Base-by-base conservation (phyloP, 441 rosid species). In the Capsella rubella region DNA sequence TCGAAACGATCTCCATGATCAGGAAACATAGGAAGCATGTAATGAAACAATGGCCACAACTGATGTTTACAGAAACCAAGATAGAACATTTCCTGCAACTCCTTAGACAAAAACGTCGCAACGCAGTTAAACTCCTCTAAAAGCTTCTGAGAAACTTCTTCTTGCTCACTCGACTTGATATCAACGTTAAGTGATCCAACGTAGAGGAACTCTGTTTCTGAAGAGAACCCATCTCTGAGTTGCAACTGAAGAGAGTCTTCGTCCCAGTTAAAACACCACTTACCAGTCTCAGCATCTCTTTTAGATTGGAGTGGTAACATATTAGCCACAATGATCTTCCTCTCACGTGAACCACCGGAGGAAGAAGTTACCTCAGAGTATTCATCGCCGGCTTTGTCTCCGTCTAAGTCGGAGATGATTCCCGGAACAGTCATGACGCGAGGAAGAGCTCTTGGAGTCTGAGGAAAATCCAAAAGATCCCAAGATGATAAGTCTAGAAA, bases 21-120 rank as follows among this genome's bases (percentile, higher is more conserved):
- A 6, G 85, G 84, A 69, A 80, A 80, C 79, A 89, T 80, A 2
- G 97, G 97, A 13, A 91, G 81, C 97, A 91, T 91, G 72, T 89
- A 91, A 75, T 89, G 97, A 75, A 91, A 89, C 74, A 89, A 90
- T 3, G 92, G 97, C 94, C 97, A 91, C 14, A 91, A 50, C 37
- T 91, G 76, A 59, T 91, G 92, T 82, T 91, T 89, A 53, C 92
- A 89, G 69, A 91, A 91, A 69, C 94, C 91, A 55, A 76, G 80
- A 60, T 89, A 91, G 73, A 77, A 87, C 43, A 68, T 91, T 46
- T 76, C 62, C 15, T 89, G 83, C 60, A 84, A 75, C 12, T 89
- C 92, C 11, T 78, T 73, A 4, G 94, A 81, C 15, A 91, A 79
- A 79, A 89, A 91, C 14, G 97, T 84, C 4, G 97, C 90, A 14